Evolutionary conservation across 202 grass and related monocot species (phyloP), one percentile per base, ranked within the genome.

Genomic region (Carex arenaria): DNA sequence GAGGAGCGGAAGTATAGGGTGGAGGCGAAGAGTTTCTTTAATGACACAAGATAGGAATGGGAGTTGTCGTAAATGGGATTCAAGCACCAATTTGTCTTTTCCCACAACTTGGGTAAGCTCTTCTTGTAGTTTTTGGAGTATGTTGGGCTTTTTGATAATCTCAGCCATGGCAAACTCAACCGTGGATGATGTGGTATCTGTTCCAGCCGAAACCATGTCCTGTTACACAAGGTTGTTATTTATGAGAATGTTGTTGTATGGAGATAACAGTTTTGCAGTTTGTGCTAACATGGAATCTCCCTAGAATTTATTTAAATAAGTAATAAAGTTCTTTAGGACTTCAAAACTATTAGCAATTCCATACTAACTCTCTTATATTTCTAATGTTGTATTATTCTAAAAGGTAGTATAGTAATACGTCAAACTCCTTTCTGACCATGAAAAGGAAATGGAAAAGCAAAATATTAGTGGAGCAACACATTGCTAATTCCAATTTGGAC

Each of bases 131-230:
- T 85, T 97, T 5, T 30, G 47, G 4, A 91, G 83, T 0, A 81
- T 78, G 11, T 51, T 54, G n/a, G 81, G 67, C 26, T 64, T 82
- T 11, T 61, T 51, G 17, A 97, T 49, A 81, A 97, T 82, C 81
- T 97, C 91, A 40, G 93, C 83, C 93, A 97, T 91, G 11, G 89
- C 91, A 91, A 91, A 97, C 43, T 93, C 89, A 61, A 91, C 66
- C 0, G 91, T 93, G 72, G 87, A 85, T 3, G 94, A 88, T 7
- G 94, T 87, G 22, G 94, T 91, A 61, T 97, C 94, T 3, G 94
- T 97, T 1, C 91, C 93, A 0, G 84, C 91, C 0, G 82, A 57
- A 14, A 91, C 84, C 78, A 97, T 82, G 57, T 97, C 91, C 93
- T 94, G 76, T 64, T 55, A 36, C 34, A 81, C 40, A 61, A 13